Base-by-base conservation (phyloP, 1,139 yeast species). In the Saccharomyces hybrid region DNA sequence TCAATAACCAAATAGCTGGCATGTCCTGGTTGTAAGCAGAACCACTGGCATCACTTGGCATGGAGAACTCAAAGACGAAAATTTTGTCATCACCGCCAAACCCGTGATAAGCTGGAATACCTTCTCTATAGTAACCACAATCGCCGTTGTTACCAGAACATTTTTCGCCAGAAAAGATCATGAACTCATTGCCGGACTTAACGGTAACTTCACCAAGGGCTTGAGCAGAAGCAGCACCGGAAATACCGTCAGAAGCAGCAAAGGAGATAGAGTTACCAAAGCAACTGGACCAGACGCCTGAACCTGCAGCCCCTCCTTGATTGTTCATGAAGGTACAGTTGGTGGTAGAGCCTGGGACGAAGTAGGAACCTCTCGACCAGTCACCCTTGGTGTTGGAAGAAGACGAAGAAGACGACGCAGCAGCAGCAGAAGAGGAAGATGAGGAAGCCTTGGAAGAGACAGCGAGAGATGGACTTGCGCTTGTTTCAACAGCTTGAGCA, bases 1-100 rank as follows among this genome's bases (percentile, higher is more conserved):
- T 91, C 70, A 91, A 81, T 68, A 91, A 77, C 99, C 97, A 91
- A 66, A 91, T 83, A 47, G 97, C 97, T 55, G 98, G 97, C 97
- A 90, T 89, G 71, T 91, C 91, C 68, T 79, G 80, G 68, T 83
- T 79, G 61, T 76, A 75, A 47, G 75, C 71, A 31, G 73, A 54
- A 31, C 71, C 63, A 32, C 67, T 71, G 23, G 75, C 66, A 63
- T 87, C 96, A 54, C 78, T 73, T 52, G 99, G 98, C 97, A 91
- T 91, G 66, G 79, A 75, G 74, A 93, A 91, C 73, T 90, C 96
- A 70, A 93, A 88, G 63, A 88, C 80, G 70, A 91, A 91, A 75
- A 91, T 83, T 78, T 90, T 91, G 68, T 80, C 74, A 54, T 80
- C 73, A 58, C 91, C 91, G 52, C 83, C 86, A 69, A 86, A 93